Conservation (phyloP, 2,329 filamentous ascomycete species). For the Coniella vitis region DNA sequence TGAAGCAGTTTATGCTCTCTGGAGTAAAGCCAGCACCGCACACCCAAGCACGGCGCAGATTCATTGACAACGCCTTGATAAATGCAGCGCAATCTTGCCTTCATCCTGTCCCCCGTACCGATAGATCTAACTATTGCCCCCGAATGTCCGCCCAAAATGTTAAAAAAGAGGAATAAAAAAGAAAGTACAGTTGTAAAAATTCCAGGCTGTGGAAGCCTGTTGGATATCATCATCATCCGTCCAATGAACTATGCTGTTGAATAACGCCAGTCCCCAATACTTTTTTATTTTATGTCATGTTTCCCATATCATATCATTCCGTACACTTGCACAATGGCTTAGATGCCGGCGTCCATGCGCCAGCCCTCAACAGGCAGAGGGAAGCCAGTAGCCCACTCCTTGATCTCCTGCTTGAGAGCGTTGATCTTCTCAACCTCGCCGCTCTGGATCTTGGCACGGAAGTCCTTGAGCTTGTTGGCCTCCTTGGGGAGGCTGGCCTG, state of each 20-base stretch:
- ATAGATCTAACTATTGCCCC: too few species aligned
- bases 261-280: conserved; percentile 13
- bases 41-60: conserved; percentile 14
- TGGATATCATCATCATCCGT: conserved; percentile 16
- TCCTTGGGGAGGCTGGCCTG: conserved; percentile 85
- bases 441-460: conserved; percentile 82
- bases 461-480: conserved; percentile 99
- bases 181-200: conserved; percentile 6
- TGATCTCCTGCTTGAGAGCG: conserved; percentile 81
- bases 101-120: neutral
- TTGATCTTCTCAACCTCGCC: conserved; percentile 78
- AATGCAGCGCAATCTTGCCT: conserved; percentile 25
- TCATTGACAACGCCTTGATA: conserved; percentile 27
- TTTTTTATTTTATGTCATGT: neutral
- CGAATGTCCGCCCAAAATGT: neutral
- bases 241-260: conserved; percentile 16
- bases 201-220: conserved; percentile 16
- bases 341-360: conserved; percentile 54
- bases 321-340: conserved; percentile 23
- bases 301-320: neutral
- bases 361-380: conserved; percentile 80
- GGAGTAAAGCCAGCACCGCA: conserved; percentile 25
- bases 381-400: conserved; percentile 80
- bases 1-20: conserved; percentile 30
- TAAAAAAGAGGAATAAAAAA: conserved; percentile 1